Evolutionary conservation across 2,329 filamentous ascomycete genomes (phyloP).

Genomic region (Trichoderma sp.): DNA sequence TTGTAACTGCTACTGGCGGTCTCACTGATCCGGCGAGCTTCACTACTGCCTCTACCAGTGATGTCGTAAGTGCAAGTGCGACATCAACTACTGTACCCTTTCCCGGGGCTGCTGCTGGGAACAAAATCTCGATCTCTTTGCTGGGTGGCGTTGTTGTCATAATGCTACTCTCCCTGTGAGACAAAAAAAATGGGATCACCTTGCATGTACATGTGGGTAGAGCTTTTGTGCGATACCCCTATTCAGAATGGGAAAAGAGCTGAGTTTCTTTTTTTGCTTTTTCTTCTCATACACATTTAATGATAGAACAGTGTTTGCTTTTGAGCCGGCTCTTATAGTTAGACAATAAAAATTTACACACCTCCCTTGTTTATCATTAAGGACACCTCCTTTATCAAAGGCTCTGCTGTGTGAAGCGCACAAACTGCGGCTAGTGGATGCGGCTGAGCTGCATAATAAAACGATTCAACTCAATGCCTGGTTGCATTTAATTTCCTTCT

Average conservation of each 20-base stretch:
- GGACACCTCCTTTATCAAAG: background rate
- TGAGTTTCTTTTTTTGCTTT: background rate
- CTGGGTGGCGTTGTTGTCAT: conserved; percentile 17
- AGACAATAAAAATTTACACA: background rate
- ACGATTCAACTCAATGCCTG: background rate
- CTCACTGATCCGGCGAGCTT: background rate
- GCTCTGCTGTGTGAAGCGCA: background rate
- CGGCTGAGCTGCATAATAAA: conserved; percentile 19
- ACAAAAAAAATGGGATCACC: background rate
- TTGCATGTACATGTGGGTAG: background rate
- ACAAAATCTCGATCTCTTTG: conserved; percentile 12
- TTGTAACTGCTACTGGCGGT: conserved; percentile 7
- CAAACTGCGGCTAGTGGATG: background rate
- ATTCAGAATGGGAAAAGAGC: background rate
- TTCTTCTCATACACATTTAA: conserved; percentile 22
- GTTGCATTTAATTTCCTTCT: conserved; percentile 17
- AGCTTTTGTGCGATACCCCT: background rate
- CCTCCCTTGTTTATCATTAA: background rate
- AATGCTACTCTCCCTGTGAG: conserved; percentile 23
- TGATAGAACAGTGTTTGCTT: conserved; percentile 18
- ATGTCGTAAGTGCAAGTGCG: background rate
- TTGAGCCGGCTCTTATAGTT: conserved; percentile 11
- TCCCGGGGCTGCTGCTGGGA: conserved; percentile 20
- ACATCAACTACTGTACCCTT: conserved; percentile 21
- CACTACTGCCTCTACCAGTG: conserved; percentile 4